Conservation (phyloP, 2,329 filamentous ascomycete genomes). For the Pseudocercospora macadamiae region DNA sequence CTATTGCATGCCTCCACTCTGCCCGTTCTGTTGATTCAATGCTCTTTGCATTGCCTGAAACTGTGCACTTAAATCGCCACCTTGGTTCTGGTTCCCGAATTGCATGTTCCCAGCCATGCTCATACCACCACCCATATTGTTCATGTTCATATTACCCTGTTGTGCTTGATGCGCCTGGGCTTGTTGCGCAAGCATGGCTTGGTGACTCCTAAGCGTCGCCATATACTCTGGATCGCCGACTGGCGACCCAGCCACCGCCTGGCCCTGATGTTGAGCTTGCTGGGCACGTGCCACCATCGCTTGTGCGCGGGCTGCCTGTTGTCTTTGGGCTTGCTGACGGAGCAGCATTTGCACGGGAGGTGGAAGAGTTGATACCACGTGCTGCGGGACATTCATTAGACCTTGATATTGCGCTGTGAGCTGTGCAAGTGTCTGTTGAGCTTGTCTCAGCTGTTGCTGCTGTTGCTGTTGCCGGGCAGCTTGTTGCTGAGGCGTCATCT, state of each 20-base stretch:
- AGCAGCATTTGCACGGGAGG: conserved; percentile 28
- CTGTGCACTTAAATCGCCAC: conserved; percentile 28
- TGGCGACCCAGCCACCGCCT: conserved; percentile 23
- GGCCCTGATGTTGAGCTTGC: conserved; percentile 25
- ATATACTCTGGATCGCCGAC: conserved; percentile 39
- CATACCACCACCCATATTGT: conserved; percentile 22
- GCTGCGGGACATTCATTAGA: conserved; percentile 27
- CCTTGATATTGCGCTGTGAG: conserved; percentile 26
- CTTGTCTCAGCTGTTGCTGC: conserved; percentile 26
- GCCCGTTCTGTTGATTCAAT: conserved; percentile 22
- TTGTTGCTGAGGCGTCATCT: conserved; percentile 26
- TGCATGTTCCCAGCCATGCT: conserved; percentile 29
- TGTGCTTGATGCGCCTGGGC: conserved; percentile 22
- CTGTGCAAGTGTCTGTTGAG: conserved; percentile 24
- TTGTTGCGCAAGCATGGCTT: conserved; percentile 33
- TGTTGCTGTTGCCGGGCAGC: conserved; percentile 26
- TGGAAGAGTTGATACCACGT: conserved; percentile 21
- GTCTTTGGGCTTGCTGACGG: conserved; percentile 25
- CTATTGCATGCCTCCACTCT: conserved; percentile 16
- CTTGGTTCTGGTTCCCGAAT: conserved; percentile 24
- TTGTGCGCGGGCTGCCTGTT: conserved; percentile 27
- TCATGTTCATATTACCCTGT: conserved; percentile 21
- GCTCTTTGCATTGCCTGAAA: conserved; percentile 39
- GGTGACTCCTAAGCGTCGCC: conserved; percentile 35
- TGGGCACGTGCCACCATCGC: conserved; percentile 29